Evolutionary conservation across 495 filamentous ascomycete genomes (phyloP).

Genomic region (Penicillium lividum): DNA sequence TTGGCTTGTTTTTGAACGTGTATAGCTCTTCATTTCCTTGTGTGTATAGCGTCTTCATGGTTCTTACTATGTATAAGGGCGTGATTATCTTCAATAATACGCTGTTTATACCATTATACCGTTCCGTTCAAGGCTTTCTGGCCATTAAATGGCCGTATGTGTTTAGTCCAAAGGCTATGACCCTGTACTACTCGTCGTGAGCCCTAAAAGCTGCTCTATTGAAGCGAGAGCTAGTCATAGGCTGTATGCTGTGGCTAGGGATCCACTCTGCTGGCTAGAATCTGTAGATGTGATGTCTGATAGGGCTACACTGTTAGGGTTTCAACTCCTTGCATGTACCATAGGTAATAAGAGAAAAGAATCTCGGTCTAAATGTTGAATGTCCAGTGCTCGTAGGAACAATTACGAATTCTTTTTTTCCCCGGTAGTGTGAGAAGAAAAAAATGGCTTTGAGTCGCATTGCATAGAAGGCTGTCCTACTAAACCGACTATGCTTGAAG

Average conservation of each 20-base stretch:
- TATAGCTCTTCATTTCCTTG: slow-evolving; percentile 3
- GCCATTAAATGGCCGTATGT: slow-evolving; percentile 2
- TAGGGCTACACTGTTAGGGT: not conserved
- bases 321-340: not conserved
- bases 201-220: not conserved
- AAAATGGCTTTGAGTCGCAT: too few relatives aligned
- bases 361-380: too few relatives aligned
- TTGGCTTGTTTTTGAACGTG: slow-evolving; percentile 16
- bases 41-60: not conserved
- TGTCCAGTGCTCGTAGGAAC: too few relatives aligned
- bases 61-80: not conserved
- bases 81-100: slow-evolving; percentile 15
- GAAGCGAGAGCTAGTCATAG: slow-evolving; percentile 9
- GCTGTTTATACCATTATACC: slow-evolving; percentile 11
- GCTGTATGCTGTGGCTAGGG: not conserved
- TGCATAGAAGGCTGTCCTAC: too few relatives aligned
- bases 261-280: not conserved
- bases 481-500: too few relatives aligned
- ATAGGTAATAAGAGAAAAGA: too few relatives aligned
- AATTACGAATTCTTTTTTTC: not conserved
- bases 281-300: not conserved
- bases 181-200: slow-evolving; percentile 5
- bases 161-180: slow-evolving; percentile 1
- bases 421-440: too few relatives aligned
- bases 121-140: not conserved